Evolutionary conservation across 371 early-diverging fungal genomes (phyloP).

Genomic region (Blastocladiella emersonii): DNA sequence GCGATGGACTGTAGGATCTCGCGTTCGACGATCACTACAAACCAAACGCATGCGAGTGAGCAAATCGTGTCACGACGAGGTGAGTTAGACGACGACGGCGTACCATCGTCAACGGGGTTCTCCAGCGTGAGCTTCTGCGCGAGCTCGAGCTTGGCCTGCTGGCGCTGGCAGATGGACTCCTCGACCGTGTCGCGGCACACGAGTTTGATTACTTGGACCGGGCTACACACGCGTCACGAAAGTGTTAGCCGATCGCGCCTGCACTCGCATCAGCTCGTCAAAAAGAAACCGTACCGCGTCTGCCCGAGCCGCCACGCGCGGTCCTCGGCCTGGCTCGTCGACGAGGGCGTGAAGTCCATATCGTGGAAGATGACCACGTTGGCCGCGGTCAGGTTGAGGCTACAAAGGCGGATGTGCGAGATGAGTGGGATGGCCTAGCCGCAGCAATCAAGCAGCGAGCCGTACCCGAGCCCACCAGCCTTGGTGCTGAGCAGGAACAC

Average conservation of each 20-base stretch:
- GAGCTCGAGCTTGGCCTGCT: not conserved
- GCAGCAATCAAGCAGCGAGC: not conserved
- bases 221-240: not conserved
- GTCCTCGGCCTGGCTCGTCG: constrained; percentile 90
- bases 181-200: constrained; percentile 3
- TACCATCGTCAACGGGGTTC: no score
- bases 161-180: not conserved
- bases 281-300: not conserved
- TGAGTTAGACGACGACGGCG: no score
- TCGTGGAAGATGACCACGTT: constrained; percentile 83
- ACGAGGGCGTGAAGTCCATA: constrained; percentile 89
- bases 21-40: no score
- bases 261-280: not conserved
- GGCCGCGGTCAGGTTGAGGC: constrained; percentile 77
- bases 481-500: constrained; percentile 83
- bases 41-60: no score
- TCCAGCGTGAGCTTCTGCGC: not conserved
- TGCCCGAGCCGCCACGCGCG: constrained; percentile 31
- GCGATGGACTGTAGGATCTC: no score
- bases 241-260: not conserved
- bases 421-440: not conserved
- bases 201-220: constrained; percentile 4
- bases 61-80: no score
- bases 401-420: constrained; percentile 4
- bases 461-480: constrained; percentile 68